Evolutionary conservation across 345 rosid genomes (phyloP).

Genomic region (Clarkia xantiana): DNA sequence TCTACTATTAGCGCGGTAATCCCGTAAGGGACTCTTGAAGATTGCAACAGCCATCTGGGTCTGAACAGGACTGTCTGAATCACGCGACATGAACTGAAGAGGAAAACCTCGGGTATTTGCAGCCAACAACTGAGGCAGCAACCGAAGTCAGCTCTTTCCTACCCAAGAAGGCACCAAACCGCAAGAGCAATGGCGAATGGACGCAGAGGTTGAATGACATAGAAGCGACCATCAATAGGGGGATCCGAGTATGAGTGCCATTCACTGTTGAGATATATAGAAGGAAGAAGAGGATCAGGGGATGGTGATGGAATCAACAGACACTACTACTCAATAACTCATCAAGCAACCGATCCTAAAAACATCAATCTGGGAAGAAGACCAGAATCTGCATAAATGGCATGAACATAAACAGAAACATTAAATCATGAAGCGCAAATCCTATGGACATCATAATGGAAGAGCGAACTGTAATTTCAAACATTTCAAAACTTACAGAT

Average conservation of each 20-base stretch:
- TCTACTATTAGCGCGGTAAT: conserved; percentile 31
- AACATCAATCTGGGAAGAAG: neutral
- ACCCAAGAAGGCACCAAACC: conserved; percentile 24
- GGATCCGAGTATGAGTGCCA: conserved; percentile 14
- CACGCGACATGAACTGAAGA: conserved; percentile 63
- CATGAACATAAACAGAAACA: neutral
- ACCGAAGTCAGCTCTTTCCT: conserved; percentile 37
- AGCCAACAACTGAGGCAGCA: conserved; percentile 25
- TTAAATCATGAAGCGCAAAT: neutral
- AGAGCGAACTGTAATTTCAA: too few species aligned
- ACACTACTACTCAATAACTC: conserved; percentile 7
- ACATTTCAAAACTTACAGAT: too few species aligned
- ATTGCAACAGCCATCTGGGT: conserved; percentile 91
- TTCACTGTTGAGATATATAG: conserved; percentile 3
- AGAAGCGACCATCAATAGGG: conserved; percentile 36
- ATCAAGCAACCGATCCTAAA: conserved; percentile 15
- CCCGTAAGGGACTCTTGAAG: conserved; percentile 69
- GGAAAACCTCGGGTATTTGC: conserved; percentile 15
- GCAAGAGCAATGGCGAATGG: conserved; percentile 20
- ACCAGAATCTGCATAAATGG: conserved; percentile 4
- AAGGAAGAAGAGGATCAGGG: neutral
- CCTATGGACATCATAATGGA: too few species aligned
- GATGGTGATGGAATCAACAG: conserved; percentile 2
- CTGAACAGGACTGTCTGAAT: conserved; percentile 91
- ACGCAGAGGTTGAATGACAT: conserved; percentile 9